Base-by-base conservation (phyloP, 2,329 filamentous ascomycete genomes). In the Pseudogymnoascus sp. region DNA sequence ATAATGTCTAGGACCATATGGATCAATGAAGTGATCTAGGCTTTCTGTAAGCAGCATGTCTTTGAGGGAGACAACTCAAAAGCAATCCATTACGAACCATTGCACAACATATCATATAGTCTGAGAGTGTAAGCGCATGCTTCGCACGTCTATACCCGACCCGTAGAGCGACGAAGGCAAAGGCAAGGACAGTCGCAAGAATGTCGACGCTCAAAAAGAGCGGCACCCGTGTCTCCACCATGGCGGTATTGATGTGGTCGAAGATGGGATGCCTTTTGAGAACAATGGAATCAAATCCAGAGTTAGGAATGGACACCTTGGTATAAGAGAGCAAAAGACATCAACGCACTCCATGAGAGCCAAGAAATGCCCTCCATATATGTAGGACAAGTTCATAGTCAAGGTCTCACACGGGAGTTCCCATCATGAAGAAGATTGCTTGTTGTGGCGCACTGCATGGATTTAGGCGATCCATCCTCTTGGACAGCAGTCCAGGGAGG, bases 81-180 rank as follows among this genome's bases (percentile, higher is more conserved):
- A 20, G n/a, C 47, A 35, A 33, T 6, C n/a, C 25, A 6, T 20
- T 54, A 54, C 47, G 16, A 54, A 54, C 47, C 47, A 54, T 54
- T n/a, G 47, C 47, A 14, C 47, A 54, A 20, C 47, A 54, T 54
- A 54, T 54, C 47, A 54, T 54, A 28, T 54, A 54, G 16, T 54
- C 47, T 9, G 47, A 54, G 47, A 33, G 47, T 2, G 47, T 54
- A 18, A 54, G 47, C 1, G 47, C 47, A 33, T 33, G 6, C 47
- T 54, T 54, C 6, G 47, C 47, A 18, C 28, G 28, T 54, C 47
- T 54, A 54, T 54, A 54, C 16, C 47, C 47, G 3, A 54, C 47
- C 28, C 47, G 47, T 14, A 54, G 47, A 54, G 47, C n/a, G 28
- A 54, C 47, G 28, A 54, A 18, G 11, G n/a, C 28, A 33, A 54